Base-by-base conservation (phyloP, 208 protist species). In the Angomonas deanei region DNA sequence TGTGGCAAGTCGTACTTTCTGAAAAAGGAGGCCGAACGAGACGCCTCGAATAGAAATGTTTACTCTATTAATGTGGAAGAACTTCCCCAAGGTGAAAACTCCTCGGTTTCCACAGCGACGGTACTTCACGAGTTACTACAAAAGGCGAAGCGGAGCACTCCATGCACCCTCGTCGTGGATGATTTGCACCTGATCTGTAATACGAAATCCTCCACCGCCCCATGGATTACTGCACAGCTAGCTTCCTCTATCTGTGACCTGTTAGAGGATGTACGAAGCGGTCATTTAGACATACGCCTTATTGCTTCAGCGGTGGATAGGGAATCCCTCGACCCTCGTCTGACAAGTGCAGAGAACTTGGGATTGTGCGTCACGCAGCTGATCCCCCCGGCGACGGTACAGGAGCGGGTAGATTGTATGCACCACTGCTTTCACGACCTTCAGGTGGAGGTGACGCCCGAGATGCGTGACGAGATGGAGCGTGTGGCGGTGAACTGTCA, bases 61-160 rank as follows among this genome's bases (percentile, higher is more conserved):
- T 55, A 74, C 15, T 59, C 50, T 47, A 38, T 85, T 8, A 54
- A 36, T 10, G 72, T 80, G 31, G 78, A 88, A 36, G 56, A 79
- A 53, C 47, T 88, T 10, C 62, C 77, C 26, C 68, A 73, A 28
- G 75, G 71, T 3, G 74, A 81, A 50, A 61, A 55, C 3, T 66
- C 64, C 21, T 72, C 73, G 59, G 68, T 86, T 24, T 53, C 59
- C 39, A 93, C 80, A 27, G 97, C 99, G 64, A 82, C 82, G 5
- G 96, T 76, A 10, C 73, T 99, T 2, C 66, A 82, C 5, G 82
- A 94, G 34, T 61, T 98, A 0, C 99, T 99, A 59, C 59, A 65
- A 30, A 86, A 77, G 26, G 97, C 97, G 0, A 72, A 93, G 19
- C 64, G 70, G 17, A 70, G 77, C 10, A 68, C 98, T 2, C 98